These are phyloP conservation scores for Cystobasidium tubakii DNA, from an alignment of 768 basidiomycete species.

Conservation along the genomic window DNA sequence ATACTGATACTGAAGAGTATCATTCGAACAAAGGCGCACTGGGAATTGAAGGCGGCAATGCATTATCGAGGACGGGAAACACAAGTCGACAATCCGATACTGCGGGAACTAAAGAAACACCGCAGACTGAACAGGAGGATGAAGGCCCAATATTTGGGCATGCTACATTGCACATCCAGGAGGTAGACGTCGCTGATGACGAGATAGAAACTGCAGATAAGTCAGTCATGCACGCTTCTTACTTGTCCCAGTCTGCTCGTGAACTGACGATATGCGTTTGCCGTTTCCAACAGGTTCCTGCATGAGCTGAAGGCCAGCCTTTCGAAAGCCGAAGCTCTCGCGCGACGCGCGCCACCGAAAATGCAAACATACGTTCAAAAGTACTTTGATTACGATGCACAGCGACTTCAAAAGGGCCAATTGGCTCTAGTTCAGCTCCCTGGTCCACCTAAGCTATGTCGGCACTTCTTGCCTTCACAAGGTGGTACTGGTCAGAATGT, in stretches of 20 bases:
- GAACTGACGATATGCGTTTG: not conserved
- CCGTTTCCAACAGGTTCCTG: not conserved
- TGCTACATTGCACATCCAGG: not conserved
- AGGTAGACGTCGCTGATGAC: not conserved
- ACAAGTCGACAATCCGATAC: too few relatives aligned
- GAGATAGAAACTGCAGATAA: not conserved
- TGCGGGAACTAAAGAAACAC: not conserved
- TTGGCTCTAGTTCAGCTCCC: not conserved
- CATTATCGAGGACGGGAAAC: too few relatives aligned
- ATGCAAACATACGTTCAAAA: conserved; percentile 11
- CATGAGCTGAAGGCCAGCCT: not conserved
- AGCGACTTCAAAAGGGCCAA: conserved; percentile 26
- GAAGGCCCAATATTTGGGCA: not conserved
- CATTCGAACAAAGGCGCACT: not conserved
- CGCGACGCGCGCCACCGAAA: conserved; percentile 22
- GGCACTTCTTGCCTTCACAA: not conserved
- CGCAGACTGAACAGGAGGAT: not conserved
- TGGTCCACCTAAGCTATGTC: not conserved
- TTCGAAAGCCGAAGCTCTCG: conserved; percentile 4
- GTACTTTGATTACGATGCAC: conserved; percentile 13
- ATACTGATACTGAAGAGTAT: not conserved
- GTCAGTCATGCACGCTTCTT: too few relatives aligned
- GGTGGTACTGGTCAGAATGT: not conserved
- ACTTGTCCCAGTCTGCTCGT: too few relatives aligned
- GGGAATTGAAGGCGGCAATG: too few relatives aligned